phyloP scores from a whole-genome alignment of 2,329 filamentous ascomycete genomes.

The Aspergillus ustus region DNA sequence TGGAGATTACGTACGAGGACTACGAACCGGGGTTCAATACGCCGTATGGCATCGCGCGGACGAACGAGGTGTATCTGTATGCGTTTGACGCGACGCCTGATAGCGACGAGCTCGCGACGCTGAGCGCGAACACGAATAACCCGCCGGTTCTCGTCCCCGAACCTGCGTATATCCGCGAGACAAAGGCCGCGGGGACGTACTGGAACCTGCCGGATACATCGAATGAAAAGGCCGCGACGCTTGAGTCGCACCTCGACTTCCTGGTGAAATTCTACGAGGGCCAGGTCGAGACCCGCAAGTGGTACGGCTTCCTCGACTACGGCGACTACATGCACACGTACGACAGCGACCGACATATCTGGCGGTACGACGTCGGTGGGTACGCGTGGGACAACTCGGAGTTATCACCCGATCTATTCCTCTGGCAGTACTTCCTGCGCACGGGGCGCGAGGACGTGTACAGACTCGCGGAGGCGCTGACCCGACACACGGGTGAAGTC shows the following conservation, averaged over 20 bases:
- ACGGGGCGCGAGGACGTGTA: slow-evolving; percentile 63
- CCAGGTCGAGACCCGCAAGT: slow-evolving; percentile 61
- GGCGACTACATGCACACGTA: slow-evolving; percentile 69
- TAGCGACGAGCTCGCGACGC: slow-evolving; percentile 34
- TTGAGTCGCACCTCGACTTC: slow-evolving; percentile 61
- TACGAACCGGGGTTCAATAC: slow-evolving; percentile 61
- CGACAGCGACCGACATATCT: slow-evolving; percentile 61
- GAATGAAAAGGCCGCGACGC: slow-evolving; percentile 38
- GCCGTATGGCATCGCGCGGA: slow-evolving; percentile 62
- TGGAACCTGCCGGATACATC: slow-evolving; percentile 1
- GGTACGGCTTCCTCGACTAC: slow-evolving; percentile 68
- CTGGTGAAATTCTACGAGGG: slow-evolving; percentile 60
- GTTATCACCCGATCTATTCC: slow-evolving; percentile 65
- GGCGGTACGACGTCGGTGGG: slow-evolving; percentile 67
- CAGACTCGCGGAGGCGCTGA: slow-evolving; percentile 62
- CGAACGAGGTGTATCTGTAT: slow-evolving; percentile 61
- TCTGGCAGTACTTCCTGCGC: slow-evolving; percentile 67
- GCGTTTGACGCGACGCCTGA: slow-evolving; percentile 58
- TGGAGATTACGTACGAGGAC: slow-evolving; percentile 68
- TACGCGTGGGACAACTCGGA: slow-evolving; percentile 70
- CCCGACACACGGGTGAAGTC: slow-evolving; percentile 64
- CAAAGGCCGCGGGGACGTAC: slow-evolving; percentile 3
- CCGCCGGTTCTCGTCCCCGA: not conserved
- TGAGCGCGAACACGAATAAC: slow-evolving; percentile 36
- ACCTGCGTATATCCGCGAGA: slow-evolving; percentile 3